A percentile compares a stretch with the other conserved stretches of the same genome.
phyloP scores from a whole-genome alignment of 163 green algal genomes.

The Chlorella variabilis region DNA sequence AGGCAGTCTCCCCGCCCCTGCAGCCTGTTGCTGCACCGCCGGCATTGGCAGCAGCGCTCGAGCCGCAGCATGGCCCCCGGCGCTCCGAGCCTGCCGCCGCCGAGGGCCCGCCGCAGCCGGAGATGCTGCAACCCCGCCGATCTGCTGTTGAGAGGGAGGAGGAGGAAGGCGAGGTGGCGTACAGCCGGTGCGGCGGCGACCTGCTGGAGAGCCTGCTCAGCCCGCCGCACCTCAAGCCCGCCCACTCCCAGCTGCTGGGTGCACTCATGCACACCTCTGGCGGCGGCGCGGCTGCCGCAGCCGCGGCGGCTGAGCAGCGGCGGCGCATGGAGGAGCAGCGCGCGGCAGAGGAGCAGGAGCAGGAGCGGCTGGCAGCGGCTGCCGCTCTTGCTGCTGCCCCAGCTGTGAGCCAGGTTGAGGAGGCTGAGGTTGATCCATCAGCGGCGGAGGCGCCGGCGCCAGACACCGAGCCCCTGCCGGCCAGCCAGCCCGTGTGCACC shows the following conservation, averaged over 20 bases:
- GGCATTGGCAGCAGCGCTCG: no score
- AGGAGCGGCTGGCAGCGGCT: background rate
- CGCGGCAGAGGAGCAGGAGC: background rate
- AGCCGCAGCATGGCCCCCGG: background rate
- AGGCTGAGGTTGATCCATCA: no score
- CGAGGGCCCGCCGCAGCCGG: background rate
- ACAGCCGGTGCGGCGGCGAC: background rate
- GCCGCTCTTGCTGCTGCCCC: no score
- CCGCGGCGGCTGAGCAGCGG: no score
- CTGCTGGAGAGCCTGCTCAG: slow-evolving; percentile 23
- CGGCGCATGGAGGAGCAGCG: background rate
- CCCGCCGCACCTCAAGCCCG: slow-evolving; percentile 19
- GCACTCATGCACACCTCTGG: slow-evolving; percentile 30
- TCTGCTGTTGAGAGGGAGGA: background rate
- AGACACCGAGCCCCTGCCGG: background rate
- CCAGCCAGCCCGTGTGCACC: no score
- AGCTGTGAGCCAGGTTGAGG: background rate
- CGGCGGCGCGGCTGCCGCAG: background rate
- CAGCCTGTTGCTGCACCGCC: no score
- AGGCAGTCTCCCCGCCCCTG: no score
- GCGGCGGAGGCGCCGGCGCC: no score
- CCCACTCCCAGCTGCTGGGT: slow-evolving; percentile 27
- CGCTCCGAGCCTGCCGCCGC: background rate
- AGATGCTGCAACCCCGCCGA: background rate
- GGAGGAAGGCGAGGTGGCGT: background rate